Evolutionary conservation across 805 yeast genomes (phyloP), one percentile per base, ranked within the genome.

Genomic region (Phaffomyces antillensis): DNA sequence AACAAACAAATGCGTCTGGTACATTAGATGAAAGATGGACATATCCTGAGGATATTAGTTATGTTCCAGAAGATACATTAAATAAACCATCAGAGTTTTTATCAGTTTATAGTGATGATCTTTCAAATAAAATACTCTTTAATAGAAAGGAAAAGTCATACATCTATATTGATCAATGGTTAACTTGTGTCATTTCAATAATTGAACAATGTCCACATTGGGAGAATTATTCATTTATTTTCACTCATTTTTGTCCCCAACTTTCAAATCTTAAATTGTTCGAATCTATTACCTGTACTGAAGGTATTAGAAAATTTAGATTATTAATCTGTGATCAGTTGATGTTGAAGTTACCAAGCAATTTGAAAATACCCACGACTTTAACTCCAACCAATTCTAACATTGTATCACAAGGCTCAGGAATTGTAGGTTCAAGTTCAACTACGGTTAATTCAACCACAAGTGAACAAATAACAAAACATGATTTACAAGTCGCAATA

Each of bases 241-340:
- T 82, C 69, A 77, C 84, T 0, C 87, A 83, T 59, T 69, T 85
- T 43, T 80, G 88, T 53, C 76, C 86, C 0, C 95, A 86, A 54
- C 55, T 86, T 28, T 68, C 85, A 11, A 81, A 79, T 52, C 58
- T 79, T 50, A 63, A 62, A 13, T 63, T 86, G 9, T 83, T 83
- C 51, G 60, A 64, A 31, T 61, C 66, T 3, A 30, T 23, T 9
- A 38, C 47, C 4, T 65, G 73, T 24, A 60, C 57, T n/a, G 61
- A 61, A 5, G 70, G 68, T 24, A 67, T 77, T 12, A 52, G 64
- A 35, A 56, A 64, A 17, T 61, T 79, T 18, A 68, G 75, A 46
- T 59, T 64, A 6, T 61, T 76, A 3, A 54, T 83, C 2, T 81
- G 87, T 58, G 79, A 79, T 8, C 88, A 83, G 45, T 58, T 86